These are phyloP conservation scores for Capsicum pubescens DNA, from an alignment of 257 asterid species.

Conservation along the genomic window DNA sequence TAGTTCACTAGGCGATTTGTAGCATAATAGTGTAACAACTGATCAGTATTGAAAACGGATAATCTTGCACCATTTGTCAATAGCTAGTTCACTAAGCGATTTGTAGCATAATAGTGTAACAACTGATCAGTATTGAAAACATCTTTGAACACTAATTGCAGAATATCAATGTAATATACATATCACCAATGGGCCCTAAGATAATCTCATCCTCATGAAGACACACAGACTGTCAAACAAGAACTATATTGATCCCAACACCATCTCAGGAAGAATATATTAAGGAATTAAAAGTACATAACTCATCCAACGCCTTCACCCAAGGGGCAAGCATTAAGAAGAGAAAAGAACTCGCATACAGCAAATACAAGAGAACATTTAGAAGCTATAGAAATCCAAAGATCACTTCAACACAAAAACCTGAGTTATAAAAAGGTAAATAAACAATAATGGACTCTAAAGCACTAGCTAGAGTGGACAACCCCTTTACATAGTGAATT, in stretches of 20 bases:
- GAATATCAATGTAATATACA: neutral
- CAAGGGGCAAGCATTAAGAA: neutral
- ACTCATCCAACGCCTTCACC: neutral
- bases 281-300: neutral
- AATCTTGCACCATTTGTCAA: conserved; percentile 11
- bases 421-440: neutral
- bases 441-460: neutral
- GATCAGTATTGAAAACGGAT: too few relatives aligned
- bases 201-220: neutral
- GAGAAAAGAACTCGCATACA: neutral
- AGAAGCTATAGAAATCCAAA: neutral
- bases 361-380: neutral
- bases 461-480: neutral
- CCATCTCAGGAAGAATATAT: neutral
- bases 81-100: neutral
- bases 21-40: too few relatives aligned
- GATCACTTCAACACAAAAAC: neutral
- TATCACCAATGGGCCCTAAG: neutral
- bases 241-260: neutral
- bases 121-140: neutral
- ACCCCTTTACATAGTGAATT: neutral
- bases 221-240: neutral
- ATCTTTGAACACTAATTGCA: neutral
- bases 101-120: neutral
- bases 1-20: neutral